These are phyloP conservation scores for Entomortierella beljakovae DNA, from an alignment of 192 early-diverging fungal species.

Conservation along the genomic window DNA sequence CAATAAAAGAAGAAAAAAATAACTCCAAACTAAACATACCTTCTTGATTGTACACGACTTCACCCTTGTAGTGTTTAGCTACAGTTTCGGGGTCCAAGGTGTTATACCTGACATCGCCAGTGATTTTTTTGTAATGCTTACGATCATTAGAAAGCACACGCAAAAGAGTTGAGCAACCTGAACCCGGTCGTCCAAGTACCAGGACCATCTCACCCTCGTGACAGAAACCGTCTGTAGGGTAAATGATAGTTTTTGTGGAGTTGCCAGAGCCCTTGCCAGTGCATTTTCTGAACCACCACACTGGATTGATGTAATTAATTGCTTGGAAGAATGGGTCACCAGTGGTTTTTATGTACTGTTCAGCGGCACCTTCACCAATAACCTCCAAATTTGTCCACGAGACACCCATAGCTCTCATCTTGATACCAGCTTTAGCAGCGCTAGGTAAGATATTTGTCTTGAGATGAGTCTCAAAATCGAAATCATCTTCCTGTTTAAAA, in stretches of 20 bases:
- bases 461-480: constrained; percentile 51
- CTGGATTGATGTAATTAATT: constrained; percentile 40
- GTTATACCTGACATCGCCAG: constrained; percentile 71
- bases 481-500: constrained; percentile 24
- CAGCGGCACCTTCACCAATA: constrained; percentile 38
- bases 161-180: constrained; percentile 74
- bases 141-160: constrained; percentile 69
- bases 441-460: constrained; percentile 41
- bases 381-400: constrained; percentile 57
- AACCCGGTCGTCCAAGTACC: constrained; percentile 77
- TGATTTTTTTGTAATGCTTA: constrained; percentile 60
- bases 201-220: constrained; percentile 79
- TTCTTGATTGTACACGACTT: constrained; percentile 85
- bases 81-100: constrained; percentile 72
- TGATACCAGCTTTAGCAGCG: constrained; percentile 40
- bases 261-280: not conserved
- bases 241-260: constrained; percentile 60
- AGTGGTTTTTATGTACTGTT: constrained; percentile 33
- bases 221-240: constrained; percentile 69
- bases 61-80: constrained; percentile 70
- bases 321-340: constrained; percentile 32
- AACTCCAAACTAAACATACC: constrained; percentile 10
- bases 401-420: constrained; percentile 58
- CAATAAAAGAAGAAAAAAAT: constrained; percentile 56
- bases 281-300: constrained; percentile 44